Base-by-base conservation (phyloP, 2,329 filamentous ascomycete species). In the Helminthosporium solani region DNA sequence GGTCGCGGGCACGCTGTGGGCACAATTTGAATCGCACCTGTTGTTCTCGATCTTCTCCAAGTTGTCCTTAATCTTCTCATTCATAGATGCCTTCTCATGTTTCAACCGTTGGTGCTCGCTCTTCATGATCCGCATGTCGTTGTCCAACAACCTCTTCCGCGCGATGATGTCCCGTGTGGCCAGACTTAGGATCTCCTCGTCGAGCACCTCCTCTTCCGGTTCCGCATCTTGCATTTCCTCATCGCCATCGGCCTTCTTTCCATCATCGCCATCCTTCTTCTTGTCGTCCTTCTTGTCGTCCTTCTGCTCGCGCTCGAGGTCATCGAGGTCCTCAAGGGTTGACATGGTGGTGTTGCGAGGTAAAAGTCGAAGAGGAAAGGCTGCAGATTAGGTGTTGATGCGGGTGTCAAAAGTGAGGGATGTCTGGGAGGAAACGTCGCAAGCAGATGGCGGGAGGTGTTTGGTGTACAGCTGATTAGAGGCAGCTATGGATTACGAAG, bases 31-130 rank as follows among this genome's bases (percentile, higher is more conserved):
- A 19, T 60, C 79, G 58, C 77, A 95, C 91, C 90, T 84, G 78
- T 99, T 99, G 75, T 99, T 97, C 59, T 95, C 91, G 66, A 99
- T 99, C 83, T 99, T 99, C 61, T 99, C 95, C 65, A 89, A 77
- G 67, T 99, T 99, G 70, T 99, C 94, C 80, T 96, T 97, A 73
- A 99, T 97, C 79, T 96, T 97, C 73, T 97, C 92, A 47, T 85
- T 85, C 94, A 99, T 99, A 39, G 89, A 86, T 40, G 87, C 84
- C 77, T 96, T 96, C 76, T 99, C 94, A 66, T 99, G 94, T 63
- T 87, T 87, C 75, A 99, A 79, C 61, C 94, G 86, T 70, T 96
- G 91, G 63, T 84, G 90, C 74, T 99, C 94, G 79, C 90, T 96
- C 80, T 88, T 92, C 90, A 99, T 97, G 75, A 99, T 97, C 64